Conservation (phyloP, 108 stramenopile genomes). For the Thalassiosira profunda region DNA sequence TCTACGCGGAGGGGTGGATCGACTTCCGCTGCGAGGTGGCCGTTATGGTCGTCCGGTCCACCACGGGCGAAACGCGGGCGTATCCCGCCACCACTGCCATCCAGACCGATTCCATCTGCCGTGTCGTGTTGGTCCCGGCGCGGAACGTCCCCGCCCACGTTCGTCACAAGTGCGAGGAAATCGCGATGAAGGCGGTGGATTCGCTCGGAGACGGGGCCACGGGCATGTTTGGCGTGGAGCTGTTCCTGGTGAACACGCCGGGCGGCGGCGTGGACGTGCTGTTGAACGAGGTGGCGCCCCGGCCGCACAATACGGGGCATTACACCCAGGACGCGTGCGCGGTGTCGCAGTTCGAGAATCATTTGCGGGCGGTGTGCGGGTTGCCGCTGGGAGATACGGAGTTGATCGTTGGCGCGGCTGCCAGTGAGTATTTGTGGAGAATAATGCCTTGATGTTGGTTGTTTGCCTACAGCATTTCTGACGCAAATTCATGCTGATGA, state of each 20-base stretch:
- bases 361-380: constrained; percentile 93
- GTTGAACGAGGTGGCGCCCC: constrained; percentile 97
- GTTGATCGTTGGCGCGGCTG: constrained; percentile 85
- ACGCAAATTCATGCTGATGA: not conserved
- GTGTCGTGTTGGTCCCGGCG: constrained; percentile 93
- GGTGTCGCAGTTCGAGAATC: constrained; percentile 98
- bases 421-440: constrained; percentile 54
- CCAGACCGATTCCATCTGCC: constrained; percentile 95
- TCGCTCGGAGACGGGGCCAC: constrained; percentile 87
- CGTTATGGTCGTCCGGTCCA: constrained; percentile 95
- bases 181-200: constrained; percentile 79
- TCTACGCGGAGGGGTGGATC: constrained; percentile 98
- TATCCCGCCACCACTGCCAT: constrained; percentile 98
- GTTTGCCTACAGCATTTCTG: not conserved
- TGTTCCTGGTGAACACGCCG: constrained; percentile 82
- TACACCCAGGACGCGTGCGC: constrained; percentile 99
- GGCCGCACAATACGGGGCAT: constrained; percentile 99
- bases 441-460: not conserved
- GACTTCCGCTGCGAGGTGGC: constrained; percentile 94
- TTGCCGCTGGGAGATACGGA: constrained; percentile 92
- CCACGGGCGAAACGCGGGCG: constrained; percentile 64
- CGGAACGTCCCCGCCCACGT: constrained; percentile 59
- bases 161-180: constrained; percentile 65
- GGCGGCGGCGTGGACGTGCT: constrained; percentile 73
- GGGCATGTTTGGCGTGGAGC: constrained; percentile 97